Evolutionary conservation across 2,329 filamentous ascomycete species (phyloP).

Genomic region (Stylonectria norvegica): DNA sequence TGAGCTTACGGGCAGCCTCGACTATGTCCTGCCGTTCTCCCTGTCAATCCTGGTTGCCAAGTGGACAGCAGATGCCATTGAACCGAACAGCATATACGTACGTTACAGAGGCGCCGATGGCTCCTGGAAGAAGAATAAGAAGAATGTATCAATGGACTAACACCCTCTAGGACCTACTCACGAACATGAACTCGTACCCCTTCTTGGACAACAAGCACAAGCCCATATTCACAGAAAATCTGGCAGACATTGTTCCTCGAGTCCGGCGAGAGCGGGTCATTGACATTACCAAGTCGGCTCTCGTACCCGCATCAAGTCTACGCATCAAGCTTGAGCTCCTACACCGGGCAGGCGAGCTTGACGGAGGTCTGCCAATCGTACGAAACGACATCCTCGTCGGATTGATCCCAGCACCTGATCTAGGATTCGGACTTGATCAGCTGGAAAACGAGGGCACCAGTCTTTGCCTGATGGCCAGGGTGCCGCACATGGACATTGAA

Average conservation of each 20-base stretch:
- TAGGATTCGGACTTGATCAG: conserved; percentile 87
- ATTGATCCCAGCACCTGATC: conserved; percentile 87
- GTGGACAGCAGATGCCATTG: conserved; percentile 94
- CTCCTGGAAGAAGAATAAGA: not conserved
- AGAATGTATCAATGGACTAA: conserved; percentile 13
- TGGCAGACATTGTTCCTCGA: conserved; percentile 81
- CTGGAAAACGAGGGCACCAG: conserved; percentile 70
- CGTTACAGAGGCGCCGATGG: conserved; percentile 28
- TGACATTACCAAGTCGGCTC: conserved; percentile 78
- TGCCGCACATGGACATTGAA: conserved; percentile 61
- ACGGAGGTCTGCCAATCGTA: conserved; percentile 86
- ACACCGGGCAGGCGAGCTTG: conserved; percentile 82
- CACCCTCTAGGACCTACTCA: conserved; percentile 69
- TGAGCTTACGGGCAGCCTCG: conserved; percentile 88
- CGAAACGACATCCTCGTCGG: conserved; percentile 77
- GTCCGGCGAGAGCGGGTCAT: conserved; percentile 75
- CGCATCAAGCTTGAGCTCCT: conserved; percentile 77
- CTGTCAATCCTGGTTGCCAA: conserved; percentile 91
- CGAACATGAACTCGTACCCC: conserved; percentile 95
- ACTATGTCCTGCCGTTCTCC: conserved; percentile 94
- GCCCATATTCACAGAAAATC: conserved; percentile 81
- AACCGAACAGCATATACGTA: conserved; percentile 90
- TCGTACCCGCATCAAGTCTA: conserved; percentile 73
- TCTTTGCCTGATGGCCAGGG: conserved; percentile 77
- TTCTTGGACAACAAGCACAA: conserved; percentile 97